Conservation (phyloP, 2,329 filamentous ascomycete species). For the Trichoderma arundinaceum region DNA sequence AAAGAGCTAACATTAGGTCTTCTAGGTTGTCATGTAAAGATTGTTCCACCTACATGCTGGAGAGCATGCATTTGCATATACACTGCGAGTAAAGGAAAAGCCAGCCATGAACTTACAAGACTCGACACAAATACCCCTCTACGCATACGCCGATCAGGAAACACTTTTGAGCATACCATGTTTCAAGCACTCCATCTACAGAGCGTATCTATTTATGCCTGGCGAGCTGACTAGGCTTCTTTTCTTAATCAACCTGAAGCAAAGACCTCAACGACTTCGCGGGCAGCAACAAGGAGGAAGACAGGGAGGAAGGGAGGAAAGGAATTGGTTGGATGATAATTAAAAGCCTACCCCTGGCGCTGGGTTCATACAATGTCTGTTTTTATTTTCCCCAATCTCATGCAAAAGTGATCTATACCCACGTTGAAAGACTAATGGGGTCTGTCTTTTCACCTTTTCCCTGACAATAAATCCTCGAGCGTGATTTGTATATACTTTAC, state of each 20-base stretch:
- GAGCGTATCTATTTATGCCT: constrained; percentile 2
- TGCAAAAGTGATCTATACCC: constrained; percentile 11
- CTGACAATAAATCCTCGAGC: background rate
- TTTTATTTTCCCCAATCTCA: background rate
- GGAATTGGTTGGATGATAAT: constrained; percentile 1
- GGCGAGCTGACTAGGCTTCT: background rate
- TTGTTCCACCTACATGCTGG: background rate
- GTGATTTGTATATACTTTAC: constrained; percentile 10
- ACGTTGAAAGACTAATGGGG: background rate
- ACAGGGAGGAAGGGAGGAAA: background rate
- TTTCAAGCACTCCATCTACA: background rate
- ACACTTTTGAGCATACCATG: background rate
- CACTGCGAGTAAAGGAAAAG: background rate
- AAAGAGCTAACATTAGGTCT: constrained; percentile 41
- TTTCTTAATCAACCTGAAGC: background rate
- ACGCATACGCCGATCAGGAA: background rate
- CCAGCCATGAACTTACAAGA: background rate
- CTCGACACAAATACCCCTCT: background rate
- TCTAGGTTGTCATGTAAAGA: constrained; percentile 20
- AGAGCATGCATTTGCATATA: constrained; percentile 2
- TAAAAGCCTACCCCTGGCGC: constrained; percentile 12
- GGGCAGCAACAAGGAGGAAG: background rate
- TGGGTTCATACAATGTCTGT: constrained; percentile 16
- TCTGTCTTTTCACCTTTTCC: background rate
- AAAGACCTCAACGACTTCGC: background rate